Percentiles rank a stretch among this genome's conserved stretches.
phyloP scores from a whole-genome alignment of 2,329 filamentous ascomycete genomes.

The Albifimbria verrucaria region DNA sequence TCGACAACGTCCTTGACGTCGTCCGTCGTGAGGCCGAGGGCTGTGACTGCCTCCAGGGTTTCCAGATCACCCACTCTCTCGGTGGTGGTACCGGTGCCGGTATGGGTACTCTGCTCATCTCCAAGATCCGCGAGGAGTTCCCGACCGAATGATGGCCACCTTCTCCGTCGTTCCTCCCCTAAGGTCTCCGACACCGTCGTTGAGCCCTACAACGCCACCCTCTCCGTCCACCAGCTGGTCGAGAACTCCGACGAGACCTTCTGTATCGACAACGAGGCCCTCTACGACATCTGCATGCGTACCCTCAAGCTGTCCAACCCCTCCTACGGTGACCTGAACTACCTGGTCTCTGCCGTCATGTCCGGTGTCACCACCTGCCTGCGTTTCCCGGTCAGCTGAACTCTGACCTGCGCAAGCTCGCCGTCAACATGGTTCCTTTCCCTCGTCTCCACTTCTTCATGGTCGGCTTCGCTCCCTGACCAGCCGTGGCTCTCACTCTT shows the following conservation, averaged over 20 bases:
- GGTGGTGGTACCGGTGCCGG: slow-evolving; percentile 99
- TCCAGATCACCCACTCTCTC: slow-evolving; percentile 99
- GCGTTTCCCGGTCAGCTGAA: slow-evolving; percentile 99
- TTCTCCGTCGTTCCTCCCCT: slow-evolving; percentile 97
- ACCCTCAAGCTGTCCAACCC: slow-evolving; percentile 98
- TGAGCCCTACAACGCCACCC: slow-evolving; percentile 99
- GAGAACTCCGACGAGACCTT: slow-evolving; percentile 99
- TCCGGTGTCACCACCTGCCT: slow-evolving; percentile 97
- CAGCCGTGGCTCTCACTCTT: slow-evolving; percentile 78
- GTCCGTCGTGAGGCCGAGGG: slow-evolving; percentile 98
- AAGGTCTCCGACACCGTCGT: slow-evolving; percentile 99
- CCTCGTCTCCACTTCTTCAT: slow-evolving; percentile 99
- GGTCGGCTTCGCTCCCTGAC: slow-evolving; percentile 98
- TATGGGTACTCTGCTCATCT: slow-evolving; percentile 99
- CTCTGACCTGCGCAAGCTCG: slow-evolving; percentile 98
- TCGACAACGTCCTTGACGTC: slow-evolving; percentile 97
- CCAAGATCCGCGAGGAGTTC: slow-evolving; percentile 99
- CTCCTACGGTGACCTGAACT: slow-evolving; percentile 98
- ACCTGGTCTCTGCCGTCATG: slow-evolving; percentile 99
- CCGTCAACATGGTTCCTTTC: slow-evolving; percentile 99
- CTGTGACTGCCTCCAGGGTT: slow-evolving; percentile 99
- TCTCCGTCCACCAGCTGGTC: slow-evolving; percentile 97
- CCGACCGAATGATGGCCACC: slow-evolving; percentile 99
- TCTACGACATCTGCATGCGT: slow-evolving; percentile 99
- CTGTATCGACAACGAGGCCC: slow-evolving; percentile 99